These are phyloP conservation scores for Epichloe aotearoae DNA, from an alignment of 2,329 filamentous ascomycete genomes.

Conservation along the genomic window DNA sequence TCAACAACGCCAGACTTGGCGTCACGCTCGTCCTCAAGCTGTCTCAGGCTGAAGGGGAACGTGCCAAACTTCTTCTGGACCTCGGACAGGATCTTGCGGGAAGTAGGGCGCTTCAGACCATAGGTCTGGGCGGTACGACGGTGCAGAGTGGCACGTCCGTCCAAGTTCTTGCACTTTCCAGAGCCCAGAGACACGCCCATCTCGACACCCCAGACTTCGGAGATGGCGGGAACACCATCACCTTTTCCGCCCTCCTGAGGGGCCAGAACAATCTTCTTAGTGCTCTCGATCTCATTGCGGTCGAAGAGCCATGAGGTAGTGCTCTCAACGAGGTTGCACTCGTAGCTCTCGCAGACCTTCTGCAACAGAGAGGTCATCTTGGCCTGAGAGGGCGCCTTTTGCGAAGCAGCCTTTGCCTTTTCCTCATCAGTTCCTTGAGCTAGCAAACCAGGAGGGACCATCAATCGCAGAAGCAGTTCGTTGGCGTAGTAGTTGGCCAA, in stretches of 20 bases:
- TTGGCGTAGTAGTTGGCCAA: slow-evolving; percentile 92
- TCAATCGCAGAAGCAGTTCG: slow-evolving; percentile 80
- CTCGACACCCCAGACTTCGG: slow-evolving; percentile 97
- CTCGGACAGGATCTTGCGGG: slow-evolving; percentile 83
- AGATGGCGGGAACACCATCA: slow-evolving; percentile 75
- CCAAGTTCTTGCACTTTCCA: slow-evolving; percentile 88
- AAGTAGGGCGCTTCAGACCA: slow-evolving; percentile 84
- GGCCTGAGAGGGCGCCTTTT: slow-evolving; percentile 71
- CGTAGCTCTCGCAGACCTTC: slow-evolving; percentile 83
- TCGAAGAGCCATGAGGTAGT: slow-evolving; percentile 96
- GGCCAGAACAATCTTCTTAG: slow-evolving; percentile 94
- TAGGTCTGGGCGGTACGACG: slow-evolving; percentile 87
- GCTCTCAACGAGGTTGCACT: slow-evolving; percentile 88
- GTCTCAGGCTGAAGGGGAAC: slow-evolving; percentile 95
- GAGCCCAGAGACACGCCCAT: slow-evolving; percentile 80
- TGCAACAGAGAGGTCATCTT: slow-evolving; percentile 81
- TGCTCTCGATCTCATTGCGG: slow-evolving; percentile 90
- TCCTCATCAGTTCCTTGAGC: slow-evolving; percentile 80
- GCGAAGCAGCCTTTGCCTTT: slow-evolving; percentile 76
- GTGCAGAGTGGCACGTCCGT: slow-evolving; percentile 82
- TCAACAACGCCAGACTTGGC: slow-evolving; percentile 94
- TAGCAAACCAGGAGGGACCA: slow-evolving; percentile 81
- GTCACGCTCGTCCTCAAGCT: slow-evolving; percentile 91
- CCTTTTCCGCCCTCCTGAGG: slow-evolving; percentile 80
- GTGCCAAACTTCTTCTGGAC: slow-evolving; percentile 94